Percentiles rank a stretch among this genome's conserved stretches.
Evolutionary conservation across 176 grass and related monocot genomes (phyloP).

Genomic region (Typha latifolia): DNA sequence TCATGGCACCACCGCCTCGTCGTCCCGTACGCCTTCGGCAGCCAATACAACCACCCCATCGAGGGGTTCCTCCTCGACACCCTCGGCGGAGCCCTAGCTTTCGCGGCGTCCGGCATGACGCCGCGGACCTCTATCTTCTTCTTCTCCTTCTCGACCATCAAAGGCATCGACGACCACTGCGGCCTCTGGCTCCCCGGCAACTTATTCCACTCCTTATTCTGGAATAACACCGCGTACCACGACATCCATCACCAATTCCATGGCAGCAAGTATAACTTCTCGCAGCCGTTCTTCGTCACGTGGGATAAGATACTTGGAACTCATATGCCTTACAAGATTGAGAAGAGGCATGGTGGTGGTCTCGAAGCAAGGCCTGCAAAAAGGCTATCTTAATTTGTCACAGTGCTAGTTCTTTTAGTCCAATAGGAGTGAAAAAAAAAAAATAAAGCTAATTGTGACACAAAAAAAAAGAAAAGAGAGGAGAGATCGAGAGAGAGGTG

Average conservation of each 20-base stretch:
- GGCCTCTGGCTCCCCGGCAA: background rate
- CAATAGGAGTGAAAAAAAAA: too few relatives aligned
- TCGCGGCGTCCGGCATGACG: background rate
- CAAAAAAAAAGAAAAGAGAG: too few relatives aligned
- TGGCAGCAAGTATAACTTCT: conserved; percentile 6
- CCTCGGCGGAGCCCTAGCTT: background rate
- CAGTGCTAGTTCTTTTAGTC: too few relatives aligned
- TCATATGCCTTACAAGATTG: background rate
- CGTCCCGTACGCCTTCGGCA: conserved; percentile 4
- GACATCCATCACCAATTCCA: conserved; percentile 2
- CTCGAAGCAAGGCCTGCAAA: background rate
- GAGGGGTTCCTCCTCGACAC: conserved; percentile 2
- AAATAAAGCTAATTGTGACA: too few relatives aligned
- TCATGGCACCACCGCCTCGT: conserved; percentile 10
- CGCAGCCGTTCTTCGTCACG: conserved; percentile 8
- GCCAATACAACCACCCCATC: conserved; percentile 6
- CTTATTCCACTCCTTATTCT: conserved; percentile 3
- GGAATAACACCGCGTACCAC: conserved; percentile 2
- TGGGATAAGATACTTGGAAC: conserved; percentile 8
- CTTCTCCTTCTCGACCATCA: conserved; percentile 9
- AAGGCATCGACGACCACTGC: conserved; percentile 9
- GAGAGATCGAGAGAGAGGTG: too few relatives aligned
- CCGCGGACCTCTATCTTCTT: conserved; percentile 3
- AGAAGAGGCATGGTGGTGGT: background rate
- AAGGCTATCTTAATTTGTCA: too few relatives aligned